phyloP scores from a whole-genome alignment of 208 protist genomes.

The Acanthamoeba pearcei region DNA sequence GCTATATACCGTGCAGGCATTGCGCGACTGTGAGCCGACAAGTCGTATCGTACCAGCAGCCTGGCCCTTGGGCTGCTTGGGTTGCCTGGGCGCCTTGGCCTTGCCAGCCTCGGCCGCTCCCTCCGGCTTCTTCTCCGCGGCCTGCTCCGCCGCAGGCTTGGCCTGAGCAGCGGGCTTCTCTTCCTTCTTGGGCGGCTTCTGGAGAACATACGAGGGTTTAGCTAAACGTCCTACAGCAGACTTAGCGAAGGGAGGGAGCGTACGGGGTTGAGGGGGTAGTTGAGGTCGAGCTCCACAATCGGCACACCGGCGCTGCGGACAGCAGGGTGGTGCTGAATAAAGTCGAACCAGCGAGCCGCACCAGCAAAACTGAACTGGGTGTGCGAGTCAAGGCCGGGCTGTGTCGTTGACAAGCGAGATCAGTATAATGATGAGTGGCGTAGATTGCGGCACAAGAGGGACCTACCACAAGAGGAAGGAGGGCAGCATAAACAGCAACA shows the following conservation, averaged over 20 bases:
- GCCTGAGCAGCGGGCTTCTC: neutral
- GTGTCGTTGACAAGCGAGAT: neutral
- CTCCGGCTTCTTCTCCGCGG: neutral
- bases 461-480: conserved; percentile 56
- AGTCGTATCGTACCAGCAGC: conserved; percentile 7
- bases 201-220: neutral
- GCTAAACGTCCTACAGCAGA: neutral
- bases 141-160: neutral
- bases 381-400: conserved; percentile 31
- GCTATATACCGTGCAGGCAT: too few relatives aligned
- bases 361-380: conserved; percentile 58
- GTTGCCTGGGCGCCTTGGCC: conserved; percentile 27
- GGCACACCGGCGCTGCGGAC: conserved; percentile 7
- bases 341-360: conserved; percentile 72
- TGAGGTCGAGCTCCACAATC: conserved; percentile 27
- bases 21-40: too few relatives aligned
- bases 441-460: neutral
- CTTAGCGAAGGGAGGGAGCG: neutral
- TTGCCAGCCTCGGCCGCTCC: conserved; percentile 1
- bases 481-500: conserved; percentile 61
- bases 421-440: neutral
- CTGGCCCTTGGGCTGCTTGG: conserved; percentile 58
- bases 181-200: conserved; percentile 74
- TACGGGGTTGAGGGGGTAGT: conserved; percentile 54
- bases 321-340: conserved; percentile 66